Evolutionary conservation across 345 rosid genomes (phyloP).

Genomic region (Schrenkiella parvula): DNA sequence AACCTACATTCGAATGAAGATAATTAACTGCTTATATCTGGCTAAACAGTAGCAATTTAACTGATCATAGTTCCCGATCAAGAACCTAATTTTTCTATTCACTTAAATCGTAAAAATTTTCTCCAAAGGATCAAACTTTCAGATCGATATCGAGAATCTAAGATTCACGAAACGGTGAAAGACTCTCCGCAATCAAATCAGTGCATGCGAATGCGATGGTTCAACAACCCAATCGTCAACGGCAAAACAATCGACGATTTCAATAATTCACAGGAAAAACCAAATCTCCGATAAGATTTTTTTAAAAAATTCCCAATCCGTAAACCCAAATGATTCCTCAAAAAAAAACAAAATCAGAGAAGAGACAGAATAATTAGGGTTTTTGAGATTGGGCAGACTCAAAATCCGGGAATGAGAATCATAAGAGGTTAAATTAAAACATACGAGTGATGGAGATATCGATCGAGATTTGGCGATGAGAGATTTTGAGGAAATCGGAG

Average conservation of each 20-base stretch:
- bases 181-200: neutral
- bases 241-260: neutral
- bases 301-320: neutral
- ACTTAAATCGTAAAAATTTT: neutral
- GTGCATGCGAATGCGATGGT: slow-evolving; percentile 19
- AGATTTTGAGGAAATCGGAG: slow-evolving; percentile 11
- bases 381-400: neutral
- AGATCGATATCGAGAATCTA: neutral
- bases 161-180: neutral
- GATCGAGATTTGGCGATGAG: neutral
- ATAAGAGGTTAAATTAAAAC: neutral
- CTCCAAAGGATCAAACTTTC: slow-evolving; percentile 33
- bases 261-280: neutral
- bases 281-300: neutral
- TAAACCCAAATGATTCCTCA: no score
- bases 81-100: neutral
- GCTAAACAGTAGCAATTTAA: neutral
- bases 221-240: slow-evolving; percentile 12
- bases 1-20: neutral
- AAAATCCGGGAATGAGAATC: neutral
- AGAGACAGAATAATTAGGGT: slow-evolving; percentile 13
- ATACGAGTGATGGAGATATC: slow-evolving; percentile 2
- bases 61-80: neutral
- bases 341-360: neutral
- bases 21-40: neutral